phyloP scores from a whole-genome alignment of 164 flowering plant genomes.

The Berberis thunbergii region DNA sequence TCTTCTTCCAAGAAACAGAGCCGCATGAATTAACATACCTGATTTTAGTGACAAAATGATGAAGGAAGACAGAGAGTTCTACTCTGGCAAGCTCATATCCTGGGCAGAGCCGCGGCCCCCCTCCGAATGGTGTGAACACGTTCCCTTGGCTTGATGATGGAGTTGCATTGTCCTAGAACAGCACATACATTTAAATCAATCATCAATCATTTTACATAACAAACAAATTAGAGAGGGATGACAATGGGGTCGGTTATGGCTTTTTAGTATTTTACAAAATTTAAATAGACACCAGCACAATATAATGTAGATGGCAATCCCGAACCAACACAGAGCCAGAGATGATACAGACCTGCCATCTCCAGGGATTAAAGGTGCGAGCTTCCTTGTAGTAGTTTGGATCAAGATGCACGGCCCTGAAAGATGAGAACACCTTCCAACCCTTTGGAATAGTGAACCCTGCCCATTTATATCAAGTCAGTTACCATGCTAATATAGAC shows the following conservation, averaged over 20 bases:
- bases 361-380: slow-evolving; percentile 89
- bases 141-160: slow-evolving; percentile 22
- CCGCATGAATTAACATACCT: slow-evolving; percentile 29
- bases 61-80: slow-evolving; percentile 79
- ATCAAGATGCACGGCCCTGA: slow-evolving; percentile 84
- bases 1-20: not conserved
- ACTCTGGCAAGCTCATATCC: slow-evolving; percentile 90
- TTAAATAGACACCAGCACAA: too few species aligned
- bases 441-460: slow-evolving; percentile 93
- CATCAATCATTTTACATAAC: too few species aligned
- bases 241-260: too few species aligned
- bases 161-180: slow-evolving; percentile 27
- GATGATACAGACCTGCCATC: slow-evolving; percentile 65
- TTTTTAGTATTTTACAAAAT: too few species aligned
- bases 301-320: too few species aligned
- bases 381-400: slow-evolving; percentile 75
- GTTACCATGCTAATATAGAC: too few species aligned
- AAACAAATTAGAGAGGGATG: too few species aligned
- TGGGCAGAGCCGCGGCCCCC: slow-evolving; percentile 89
- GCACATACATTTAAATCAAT: too few species aligned
- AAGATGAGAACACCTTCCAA: slow-evolving; percentile 83
- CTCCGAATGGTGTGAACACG: slow-evolving; percentile 81
- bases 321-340: too few species aligned
- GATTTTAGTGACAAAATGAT: slow-evolving; percentile 65
- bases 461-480: slow-evolving; percentile 6